Percentiles rank a stretch among this genome's conserved stretches.
These are phyloP conservation scores for Trypethelium eluteriae DNA, from an alignment of 495 filamentous ascomycete genomes.

Conservation along the genomic window DNA sequence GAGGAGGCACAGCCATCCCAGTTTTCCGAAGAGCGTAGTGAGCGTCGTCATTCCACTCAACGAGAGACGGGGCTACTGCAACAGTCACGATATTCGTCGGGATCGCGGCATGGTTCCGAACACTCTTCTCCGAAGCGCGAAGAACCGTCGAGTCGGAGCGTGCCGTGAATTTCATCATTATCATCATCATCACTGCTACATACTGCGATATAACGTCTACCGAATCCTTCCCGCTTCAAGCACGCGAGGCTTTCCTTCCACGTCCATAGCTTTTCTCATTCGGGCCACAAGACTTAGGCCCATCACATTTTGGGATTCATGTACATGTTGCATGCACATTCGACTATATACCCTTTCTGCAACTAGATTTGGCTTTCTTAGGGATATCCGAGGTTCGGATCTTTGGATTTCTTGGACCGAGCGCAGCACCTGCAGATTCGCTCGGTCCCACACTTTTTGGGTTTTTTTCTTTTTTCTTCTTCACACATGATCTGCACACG, in stretches of 20 bases:
- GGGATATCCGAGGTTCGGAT: not conserved
- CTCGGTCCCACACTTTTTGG: not conserved
- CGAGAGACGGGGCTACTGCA: not conserved
- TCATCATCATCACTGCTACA: too few species aligned
- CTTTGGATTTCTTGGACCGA: not conserved
- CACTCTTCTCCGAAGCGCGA: not conserved
- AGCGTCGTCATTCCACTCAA: not conserved
- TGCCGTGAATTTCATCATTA: not conserved
- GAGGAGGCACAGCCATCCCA: not conserved
- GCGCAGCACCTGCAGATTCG: not conserved
- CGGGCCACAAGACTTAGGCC: not conserved
- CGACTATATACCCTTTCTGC: constrained; percentile 3
- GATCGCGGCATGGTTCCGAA: not conserved
- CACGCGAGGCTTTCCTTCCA: not conserved
- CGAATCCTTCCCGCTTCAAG: not conserved
- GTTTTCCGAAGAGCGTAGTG: not conserved
- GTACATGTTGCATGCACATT: constrained; percentile 8
- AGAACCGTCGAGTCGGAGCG: not conserved
- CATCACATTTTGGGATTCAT: constrained; percentile 1
- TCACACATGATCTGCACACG: not conserved
- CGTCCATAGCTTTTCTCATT: not conserved
- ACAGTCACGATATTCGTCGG: not conserved
- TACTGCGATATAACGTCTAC: too few species aligned
- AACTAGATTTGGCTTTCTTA: not conserved
- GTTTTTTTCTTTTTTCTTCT: not conserved